Evolutionary conservation across 2,329 filamentous ascomycete species (phyloP).

Genomic region (Leptoxyphium fumago): DNA sequence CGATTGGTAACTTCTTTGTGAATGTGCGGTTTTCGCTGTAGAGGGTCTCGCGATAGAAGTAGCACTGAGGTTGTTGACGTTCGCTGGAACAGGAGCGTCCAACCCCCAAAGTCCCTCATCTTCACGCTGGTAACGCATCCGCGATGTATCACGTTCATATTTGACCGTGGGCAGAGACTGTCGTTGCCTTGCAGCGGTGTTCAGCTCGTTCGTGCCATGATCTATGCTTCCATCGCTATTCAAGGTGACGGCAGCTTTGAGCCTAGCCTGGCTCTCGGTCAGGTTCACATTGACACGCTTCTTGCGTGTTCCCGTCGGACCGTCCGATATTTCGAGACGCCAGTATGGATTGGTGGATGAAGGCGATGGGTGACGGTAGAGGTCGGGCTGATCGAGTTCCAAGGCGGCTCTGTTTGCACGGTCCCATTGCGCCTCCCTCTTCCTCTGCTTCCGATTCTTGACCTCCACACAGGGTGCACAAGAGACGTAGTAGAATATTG

Average conservation of each 20-base stretch:
- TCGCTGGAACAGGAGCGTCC: not conserved
- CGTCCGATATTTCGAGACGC: constrained; percentile 72
- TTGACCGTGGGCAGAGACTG: not conserved
- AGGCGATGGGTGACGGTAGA: constrained; percentile 64
- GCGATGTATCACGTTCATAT: not conserved
- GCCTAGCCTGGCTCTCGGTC: constrained; percentile 41
- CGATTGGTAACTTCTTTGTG: constrained; percentile 15
- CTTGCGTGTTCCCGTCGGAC: constrained; percentile 34
- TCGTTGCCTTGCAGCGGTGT: not conserved
- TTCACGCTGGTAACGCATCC: constrained; percentile 59
- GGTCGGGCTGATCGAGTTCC: constrained; percentile 50
- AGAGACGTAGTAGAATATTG: constrained; percentile 62
- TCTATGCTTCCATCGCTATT: constrained; percentile 28
- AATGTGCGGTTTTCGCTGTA: constrained; percentile 8
- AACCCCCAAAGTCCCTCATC: constrained; percentile 65
- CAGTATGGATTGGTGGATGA: constrained; percentile 83
- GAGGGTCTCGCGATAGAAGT: constrained; percentile 19
- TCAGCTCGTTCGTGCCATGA: constrained; percentile 12
- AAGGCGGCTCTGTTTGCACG: constrained; percentile 49
- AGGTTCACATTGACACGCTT: constrained; percentile 11
- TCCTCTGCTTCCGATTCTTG: constrained; percentile 53
- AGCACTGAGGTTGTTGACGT: not conserved
- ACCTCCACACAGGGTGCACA: constrained; percentile 67
- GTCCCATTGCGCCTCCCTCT: constrained; percentile 53
- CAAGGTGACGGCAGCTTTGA: constrained; percentile 44